Base-by-base conservation (phyloP, 129 eudicot species). In the Helichrysum umbraculigerum region DNA sequence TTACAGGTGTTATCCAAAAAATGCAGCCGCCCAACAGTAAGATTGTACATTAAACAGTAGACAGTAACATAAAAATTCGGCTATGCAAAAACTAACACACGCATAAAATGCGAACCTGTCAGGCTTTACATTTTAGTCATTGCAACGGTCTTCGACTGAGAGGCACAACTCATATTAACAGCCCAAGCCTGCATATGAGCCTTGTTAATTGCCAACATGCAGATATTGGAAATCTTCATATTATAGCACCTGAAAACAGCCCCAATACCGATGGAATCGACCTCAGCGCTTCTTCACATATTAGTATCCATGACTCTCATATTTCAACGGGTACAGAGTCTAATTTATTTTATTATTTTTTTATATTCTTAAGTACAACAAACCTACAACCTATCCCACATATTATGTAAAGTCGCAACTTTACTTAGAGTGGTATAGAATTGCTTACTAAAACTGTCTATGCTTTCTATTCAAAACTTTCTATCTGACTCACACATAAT, bases 211-310 rank as follows among this genome's bases (percentile, higher is more conserved):
- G 86, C 68, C 37, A 35, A 42, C 11, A 47, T 32, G 77, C 71
- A 32, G 61, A 29, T 42, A 58, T 85, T 6, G 70, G 78, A 0
- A 32, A 71, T 34, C 6, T 81, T 22, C 70, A 15, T 10, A 57
- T 85, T 61, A 47, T 62, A 33, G 83, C 88, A 42, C 88, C 88
- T 0, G 71, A 20, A 66, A 22, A 66, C 71, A 66, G 52, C 79
- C 86, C 81, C 10, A 85, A 85, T 60, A 85, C 88, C 17, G 83
- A 85, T 70, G 88, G 88, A 0, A 85, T 85, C 20, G 88, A 81
- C 68, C 33, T 85, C 15, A 42, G 79, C 20, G 17, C 22, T 28
- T 77, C 88, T 5, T 52, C 65, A 4, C 54, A 75, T 5, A 50
- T 85, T 42, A 29, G 57, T 57, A 81, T 85, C 20, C 70, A 60